Conservation (phyloP, 2,329 filamentous ascomycete species). For the Clarireedia sp. region DNA sequence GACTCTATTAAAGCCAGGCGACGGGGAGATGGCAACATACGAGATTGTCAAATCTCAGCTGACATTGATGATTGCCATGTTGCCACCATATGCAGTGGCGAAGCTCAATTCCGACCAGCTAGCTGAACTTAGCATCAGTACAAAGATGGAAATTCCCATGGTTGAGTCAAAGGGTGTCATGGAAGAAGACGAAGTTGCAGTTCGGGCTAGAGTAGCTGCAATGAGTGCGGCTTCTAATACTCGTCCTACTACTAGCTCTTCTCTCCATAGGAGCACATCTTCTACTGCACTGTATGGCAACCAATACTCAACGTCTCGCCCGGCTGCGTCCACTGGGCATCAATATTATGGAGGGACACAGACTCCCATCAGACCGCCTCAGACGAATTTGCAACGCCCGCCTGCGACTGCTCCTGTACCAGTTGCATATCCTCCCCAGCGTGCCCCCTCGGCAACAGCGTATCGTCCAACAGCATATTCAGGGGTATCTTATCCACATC, state of each 20-base stretch:
- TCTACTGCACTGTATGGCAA: constrained; percentile 27
- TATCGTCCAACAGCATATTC: constrained; percentile 25
- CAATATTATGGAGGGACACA: constrained; percentile 12
- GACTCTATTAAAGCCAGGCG: constrained; percentile 56
- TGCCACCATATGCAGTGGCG: constrained; percentile 49
- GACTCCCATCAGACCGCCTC: constrained; percentile 26
- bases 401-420: constrained; percentile 23
- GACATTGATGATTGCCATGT: constrained; percentile 40
- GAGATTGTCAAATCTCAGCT: constrained; percentile 44
- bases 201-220: constrained; percentile 24
- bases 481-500: constrained; percentile 26
- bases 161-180: constrained; percentile 43
- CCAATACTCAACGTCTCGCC: constrained; percentile 25
- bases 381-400: constrained; percentile 22
- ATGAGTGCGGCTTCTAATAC: constrained; percentile 15
- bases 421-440: constrained; percentile 18
- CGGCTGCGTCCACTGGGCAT: constrained; percentile 10
- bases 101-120: constrained; percentile 49
- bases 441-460: constrained; percentile 20
- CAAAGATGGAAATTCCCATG: constrained; percentile 40
- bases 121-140: constrained; percentile 45
- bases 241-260: constrained; percentile 16
- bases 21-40: constrained; percentile 45
- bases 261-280: constrained; percentile 22
- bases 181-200: constrained; percentile 41